Conservation (phyloP, 1,284 basidiomycete genomes). For the Sporisorium exsertum region DNA sequence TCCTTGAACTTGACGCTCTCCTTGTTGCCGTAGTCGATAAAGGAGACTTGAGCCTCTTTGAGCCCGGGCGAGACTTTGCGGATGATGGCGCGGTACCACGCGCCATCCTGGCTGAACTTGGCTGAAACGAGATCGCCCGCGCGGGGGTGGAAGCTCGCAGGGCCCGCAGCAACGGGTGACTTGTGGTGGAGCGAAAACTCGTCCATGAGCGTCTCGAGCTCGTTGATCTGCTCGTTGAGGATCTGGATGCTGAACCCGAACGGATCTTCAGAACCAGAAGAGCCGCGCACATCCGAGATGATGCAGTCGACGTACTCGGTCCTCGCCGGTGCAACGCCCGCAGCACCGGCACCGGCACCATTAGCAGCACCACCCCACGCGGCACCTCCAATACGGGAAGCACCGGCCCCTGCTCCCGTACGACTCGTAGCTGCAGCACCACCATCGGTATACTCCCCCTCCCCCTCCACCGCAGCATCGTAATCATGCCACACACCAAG, state of each 20-base stretch:
- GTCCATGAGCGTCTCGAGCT: conserved; percentile 90
- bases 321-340: conserved; percentile 67
- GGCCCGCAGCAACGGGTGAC: conserved; percentile 15
- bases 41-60: conserved; percentile 51
- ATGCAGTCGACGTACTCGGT: conserved; percentile 90
- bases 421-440: not conserved
- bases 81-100: conserved; percentile 63
- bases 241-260: conserved; percentile 93
- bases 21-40: conserved; percentile 63
- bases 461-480: conserved; percentile 47
- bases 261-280: conserved; percentile 74
- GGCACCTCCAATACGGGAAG: conserved; percentile 14
- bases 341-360: conserved; percentile 13
- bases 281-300: conserved; percentile 83
- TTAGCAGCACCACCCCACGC: conserved; percentile 28
- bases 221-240: conserved; percentile 67
- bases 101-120: conserved; percentile 71
- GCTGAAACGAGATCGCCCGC: conserved; percentile 88
- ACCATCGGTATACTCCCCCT: conserved; percentile 22
- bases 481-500: conserved; percentile 77
- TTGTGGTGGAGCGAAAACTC: conserved; percentile 78
- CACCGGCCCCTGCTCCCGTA: conserved; percentile 9
- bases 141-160: conserved; percentile 77
- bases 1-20: conserved; percentile 52
- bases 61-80: conserved; percentile 39